Base-by-base conservation (phyloP, 1,284 basidiomycete genomes). In the Ustilago lituana region DNA sequence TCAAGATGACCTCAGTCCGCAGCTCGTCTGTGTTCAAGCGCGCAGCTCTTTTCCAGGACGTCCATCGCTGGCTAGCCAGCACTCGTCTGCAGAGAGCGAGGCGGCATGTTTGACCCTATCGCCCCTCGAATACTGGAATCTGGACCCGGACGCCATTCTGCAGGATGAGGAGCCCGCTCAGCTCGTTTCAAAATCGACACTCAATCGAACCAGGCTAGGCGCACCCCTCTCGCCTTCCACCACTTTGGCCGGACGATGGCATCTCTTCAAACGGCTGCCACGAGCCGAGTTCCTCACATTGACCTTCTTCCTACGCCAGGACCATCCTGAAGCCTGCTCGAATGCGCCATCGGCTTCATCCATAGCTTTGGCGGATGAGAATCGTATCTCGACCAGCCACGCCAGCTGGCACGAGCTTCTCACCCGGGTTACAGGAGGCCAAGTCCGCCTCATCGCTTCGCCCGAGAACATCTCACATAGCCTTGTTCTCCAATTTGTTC, bases 261-360 rank as follows among this genome's bases (percentile, higher is more conserved):
- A 77, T 43, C 72, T 76, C n/a, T 76, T 81, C 48, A 64, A 66
- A 29, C 65, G 76, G 17, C 43, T 78, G 15, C 77, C 79, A 11
- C 60, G 78, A 12, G 79, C 79, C 20, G 79, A 81, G 33, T 77
- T 67, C 53, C 60, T 80, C 24, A 78, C 74, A 4, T 61, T 81
- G 38, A 80, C 77, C 22, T 81, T 77, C 50, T 81, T 79, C 45
- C 36, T 81, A 9, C 56, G 43, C 43, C 33, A 65, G 32, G 47
- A 59, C 23, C 36, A 27, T 20, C 32, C 36, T 4, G 38, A 39
- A 10, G 38, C 51, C 10, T 65, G 62, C 29, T 50, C 47, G 6
- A 33, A 65, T 33, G 20, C 24, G 15, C 22, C 17, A 7, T 8
- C 41, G 17, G 8, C 43, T 7, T 20, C 54, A 12, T 17, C 49